These are phyloP conservation scores for Acrocalymma vagum DNA, from an alignment of 2,329 filamentous ascomycete genomes.

Conservation along the genomic window DNA sequence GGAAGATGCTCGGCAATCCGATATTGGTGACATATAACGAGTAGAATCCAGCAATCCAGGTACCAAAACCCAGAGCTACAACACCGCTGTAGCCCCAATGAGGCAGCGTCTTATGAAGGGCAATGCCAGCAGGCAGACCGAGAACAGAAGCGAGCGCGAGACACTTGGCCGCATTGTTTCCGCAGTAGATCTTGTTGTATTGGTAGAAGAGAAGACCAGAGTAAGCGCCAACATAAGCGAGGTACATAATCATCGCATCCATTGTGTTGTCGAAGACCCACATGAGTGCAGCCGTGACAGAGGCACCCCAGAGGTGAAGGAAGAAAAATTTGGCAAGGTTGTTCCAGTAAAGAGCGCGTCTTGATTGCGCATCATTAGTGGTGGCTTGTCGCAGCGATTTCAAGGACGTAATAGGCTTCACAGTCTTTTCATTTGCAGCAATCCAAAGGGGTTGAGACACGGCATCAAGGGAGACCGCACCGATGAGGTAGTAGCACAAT, in stretches of 20 bases:
- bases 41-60: slow-evolving; percentile 60
- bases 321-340: slow-evolving; percentile 58
- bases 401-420: slow-evolving; percentile 48
- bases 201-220: slow-evolving; percentile 63
- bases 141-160: slow-evolving; percentile 54
- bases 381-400: slow-evolving; percentile 53
- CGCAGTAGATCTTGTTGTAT: slow-evolving; percentile 57
- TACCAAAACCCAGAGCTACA: slow-evolving; percentile 55
- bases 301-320: slow-evolving; percentile 60
- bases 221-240: slow-evolving; percentile 58
- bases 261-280: slow-evolving; percentile 57
- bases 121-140: slow-evolving; percentile 58
- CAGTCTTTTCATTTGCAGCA: slow-evolving; percentile 52
- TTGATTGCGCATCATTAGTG: slow-evolving; percentile 53
- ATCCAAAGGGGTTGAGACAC: slow-evolving; percentile 60
- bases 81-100: slow-evolving; percentile 55
- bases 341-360: slow-evolving; percentile 59
- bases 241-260: slow-evolving; percentile 57
- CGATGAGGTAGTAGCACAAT: slow-evolving; percentile 63
- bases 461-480: slow-evolving; percentile 63
- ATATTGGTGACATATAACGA: slow-evolving; percentile 52
- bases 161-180: slow-evolving; percentile 55
- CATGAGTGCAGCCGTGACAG: slow-evolving; percentile 56
- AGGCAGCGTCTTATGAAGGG: slow-evolving; percentile 48
- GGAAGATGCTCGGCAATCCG: slow-evolving; percentile 17